These are phyloP conservation scores for Ogataea populi-albae DNA, from an alignment of 805 yeast species.

Conservation along the genomic window DNA sequence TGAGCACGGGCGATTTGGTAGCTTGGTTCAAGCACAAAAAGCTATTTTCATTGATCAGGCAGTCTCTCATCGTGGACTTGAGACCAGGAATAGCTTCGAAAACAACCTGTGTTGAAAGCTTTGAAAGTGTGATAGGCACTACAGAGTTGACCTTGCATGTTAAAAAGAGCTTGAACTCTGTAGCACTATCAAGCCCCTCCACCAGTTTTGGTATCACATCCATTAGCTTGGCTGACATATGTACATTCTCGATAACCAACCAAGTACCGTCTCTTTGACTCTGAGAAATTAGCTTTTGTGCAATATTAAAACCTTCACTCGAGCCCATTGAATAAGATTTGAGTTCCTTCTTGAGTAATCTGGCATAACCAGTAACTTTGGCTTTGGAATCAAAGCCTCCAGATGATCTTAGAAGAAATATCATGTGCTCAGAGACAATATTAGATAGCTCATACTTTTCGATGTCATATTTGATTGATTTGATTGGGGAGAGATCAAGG, in stretches of 20 bases:
- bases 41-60: conserved; percentile 26
- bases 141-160: conserved; percentile 52
- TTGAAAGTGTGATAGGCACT: conserved; percentile 56
- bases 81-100: conserved; percentile 66
- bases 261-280: conserved; percentile 55
- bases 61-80: conserved; percentile 39
- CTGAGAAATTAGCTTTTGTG: conserved; percentile 48
- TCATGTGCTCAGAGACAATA: conserved; percentile 31
- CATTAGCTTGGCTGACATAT: conserved; percentile 67
- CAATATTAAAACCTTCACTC: conserved; percentile 55
- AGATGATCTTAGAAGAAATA: conserved; percentile 52
- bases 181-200: conserved; percentile 28
- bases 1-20: conserved; percentile 40
- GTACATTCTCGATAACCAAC: conserved; percentile 80
- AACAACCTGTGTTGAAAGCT: conserved; percentile 51
- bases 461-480: too few species aligned
- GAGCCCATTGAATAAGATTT: conserved; percentile 70
- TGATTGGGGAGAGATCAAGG: too few species aligned
- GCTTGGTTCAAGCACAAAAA: conserved; percentile 11
- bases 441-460: too few species aligned
- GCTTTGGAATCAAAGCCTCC: conserved; percentile 67
- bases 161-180: conserved; percentile 55
- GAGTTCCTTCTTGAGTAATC: conserved; percentile 26
- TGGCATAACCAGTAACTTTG: conserved; percentile 47
- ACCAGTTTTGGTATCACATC: conserved; percentile 49